phyloP scores from a whole-genome alignment of 1,139 yeast genomes.

The Magnusiomyces ingens region DNA sequence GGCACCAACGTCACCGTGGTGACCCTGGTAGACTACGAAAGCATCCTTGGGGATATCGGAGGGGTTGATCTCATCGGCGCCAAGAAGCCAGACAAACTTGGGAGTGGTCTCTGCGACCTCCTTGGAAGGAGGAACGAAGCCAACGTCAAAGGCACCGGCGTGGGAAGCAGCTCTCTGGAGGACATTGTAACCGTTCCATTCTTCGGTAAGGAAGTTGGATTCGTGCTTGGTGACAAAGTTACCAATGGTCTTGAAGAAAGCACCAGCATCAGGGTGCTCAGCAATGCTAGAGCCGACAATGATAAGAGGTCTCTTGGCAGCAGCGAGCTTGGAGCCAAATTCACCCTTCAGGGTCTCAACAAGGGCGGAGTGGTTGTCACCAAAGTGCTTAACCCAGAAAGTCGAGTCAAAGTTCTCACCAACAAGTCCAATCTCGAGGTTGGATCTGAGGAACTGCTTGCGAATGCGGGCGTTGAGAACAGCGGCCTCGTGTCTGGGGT shows the following conservation, averaged over 20 bases:
- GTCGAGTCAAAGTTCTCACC: conserved; percentile 79
- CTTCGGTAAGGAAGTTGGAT: conserved; percentile 55
- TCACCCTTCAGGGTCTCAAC: conserved; percentile 58
- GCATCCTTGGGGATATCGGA: conserved; percentile 76
- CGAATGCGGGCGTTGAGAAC: conserved; percentile 81
- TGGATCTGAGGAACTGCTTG: conserved; percentile 69
- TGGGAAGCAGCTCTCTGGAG: conserved; percentile 85
- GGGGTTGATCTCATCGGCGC: conserved; percentile 74
- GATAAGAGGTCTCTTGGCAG: conserved; percentile 70
- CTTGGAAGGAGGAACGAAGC: conserved; percentile 54
- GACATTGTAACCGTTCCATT: conserved; percentile 79
- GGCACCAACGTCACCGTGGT: conserved; percentile 88
- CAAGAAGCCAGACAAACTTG: conserved; percentile 71
- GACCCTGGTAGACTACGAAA: conserved; percentile 86
- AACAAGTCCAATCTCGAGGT: conserved; percentile 57
- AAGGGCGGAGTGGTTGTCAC: conserved; percentile 54
- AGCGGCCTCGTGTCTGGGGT: conserved; percentile 89
- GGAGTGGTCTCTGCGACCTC: conserved; percentile 50
- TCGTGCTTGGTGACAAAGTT: conserved; percentile 53
- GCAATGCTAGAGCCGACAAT: conserved; percentile 78
- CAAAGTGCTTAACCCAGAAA: conserved; percentile 58
- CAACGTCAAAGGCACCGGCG: conserved; percentile 80
- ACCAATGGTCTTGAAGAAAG: conserved; percentile 56
- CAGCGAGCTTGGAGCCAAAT: conserved; percentile 59
- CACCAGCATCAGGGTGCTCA: conserved; percentile 58